Base-by-base conservation (phyloP, 306 rosid species). In the Dalbergia oliveri region DNA sequence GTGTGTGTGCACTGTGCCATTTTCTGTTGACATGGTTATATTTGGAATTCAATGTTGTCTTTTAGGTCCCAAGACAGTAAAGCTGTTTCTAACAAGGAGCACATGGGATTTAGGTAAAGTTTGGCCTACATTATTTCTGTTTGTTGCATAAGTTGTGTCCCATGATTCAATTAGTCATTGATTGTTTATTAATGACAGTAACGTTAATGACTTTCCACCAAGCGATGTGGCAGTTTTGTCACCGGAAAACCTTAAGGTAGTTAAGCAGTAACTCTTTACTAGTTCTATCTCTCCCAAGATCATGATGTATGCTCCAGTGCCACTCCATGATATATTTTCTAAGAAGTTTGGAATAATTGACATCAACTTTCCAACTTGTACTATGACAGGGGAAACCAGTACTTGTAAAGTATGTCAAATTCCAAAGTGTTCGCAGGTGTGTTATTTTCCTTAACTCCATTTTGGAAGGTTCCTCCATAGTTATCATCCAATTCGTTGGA, bases 391-490 rank as follows among this genome's bases (percentile, higher is more conserved):
- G 98, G 31, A 95, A 93, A 76, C 94, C 98, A 4, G 84, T 89
- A 57, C 66, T 79, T 82, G 69, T 93, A 10, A 93, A 95, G 93
- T 95, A 90, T 83, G 99, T 93, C 74, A 95, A 93, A 82, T 95
- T 95, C 87, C 99, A 95, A 88, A 95, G 91, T 85, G 98, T 95
- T 78, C 93, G 99, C 41, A 90, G 99, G 99, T 93, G 84, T 31
- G 86, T 23, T 79, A 63, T 76, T 56, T 79, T 67, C 31, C 26
- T 69, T 19, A 15, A 26, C 72, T 67, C 57, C 61, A 7, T 69
- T 82, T 35, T 57, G 34, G n/a, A 75, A 50, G 9, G 47, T 39
- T 70, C 50, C 56, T 82, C 77, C 33, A 10, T 44, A n/a, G 18
- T 51, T 60, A 12, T 86, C 51, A 7, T 84, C 39, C 43, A 9